A percentile compares a stretch with the other conserved stretches of the same genome.
Evolutionary conservation across 371 early-diverging fungal species (phyloP).

Genomic region (Mortierella sp.): DNA sequence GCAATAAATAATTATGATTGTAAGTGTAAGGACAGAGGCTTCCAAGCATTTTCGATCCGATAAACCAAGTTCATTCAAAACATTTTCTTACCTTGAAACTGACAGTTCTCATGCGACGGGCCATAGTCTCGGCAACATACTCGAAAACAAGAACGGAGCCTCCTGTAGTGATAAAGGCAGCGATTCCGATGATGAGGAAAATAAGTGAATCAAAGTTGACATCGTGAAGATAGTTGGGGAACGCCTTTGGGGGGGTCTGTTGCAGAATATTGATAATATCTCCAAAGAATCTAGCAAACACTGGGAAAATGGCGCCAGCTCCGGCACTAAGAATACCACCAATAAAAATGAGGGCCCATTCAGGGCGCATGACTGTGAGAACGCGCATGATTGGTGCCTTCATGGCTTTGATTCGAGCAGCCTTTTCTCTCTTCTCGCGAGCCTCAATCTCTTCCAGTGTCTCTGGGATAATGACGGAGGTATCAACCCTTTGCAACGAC

Average conservation of each 20-base stretch:
- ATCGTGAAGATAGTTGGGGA: conserved; percentile 12
- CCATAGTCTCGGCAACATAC: conserved; percentile 66
- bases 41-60: no score
- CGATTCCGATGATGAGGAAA: conserved; percentile 72
- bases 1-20: no score
- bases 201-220: conserved; percentile 69
- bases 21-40: background rate
- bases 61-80: no score
- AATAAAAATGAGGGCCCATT: conserved; percentile 58
- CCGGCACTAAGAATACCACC: conserved; percentile 42
- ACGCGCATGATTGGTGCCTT: conserved; percentile 65
- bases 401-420: conserved; percentile 59
- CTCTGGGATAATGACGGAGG: conserved; percentile 43
- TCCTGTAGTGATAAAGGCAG: conserved; percentile 64
- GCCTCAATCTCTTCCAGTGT: conserved; percentile 62
- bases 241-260: background rate
- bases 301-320: conserved; percentile 35
- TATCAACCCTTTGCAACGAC: conserved; percentile 41
- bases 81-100: conserved; percentile 59
- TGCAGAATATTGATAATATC: conserved; percentile 53
- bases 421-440: conserved; percentile 61
- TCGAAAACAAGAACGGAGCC: conserved; percentile 60
- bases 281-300: conserved; percentile 11
- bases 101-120: conserved; percentile 67
- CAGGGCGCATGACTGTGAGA: conserved; percentile 63